Evolutionary conservation across 345 rosid genomes (phyloP), one percentile per base, ranked within the genome.

Genomic region (Eucalyptus lansdowneana): DNA sequence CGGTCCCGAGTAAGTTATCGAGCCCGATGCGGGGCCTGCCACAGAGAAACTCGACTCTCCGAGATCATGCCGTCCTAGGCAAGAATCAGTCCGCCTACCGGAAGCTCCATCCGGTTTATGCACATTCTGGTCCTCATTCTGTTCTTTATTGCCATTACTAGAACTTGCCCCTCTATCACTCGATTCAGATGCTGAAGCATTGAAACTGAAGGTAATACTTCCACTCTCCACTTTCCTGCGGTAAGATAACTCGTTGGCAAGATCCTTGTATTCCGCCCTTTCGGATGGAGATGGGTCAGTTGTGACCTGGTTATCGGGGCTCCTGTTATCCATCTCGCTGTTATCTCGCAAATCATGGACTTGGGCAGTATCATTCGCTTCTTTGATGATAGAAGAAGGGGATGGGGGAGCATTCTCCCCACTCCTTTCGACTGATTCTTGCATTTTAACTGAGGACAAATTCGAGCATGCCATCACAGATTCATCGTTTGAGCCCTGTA

Each of bases 21-120:
- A 93, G 69, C 99, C 96, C 13, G 95, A 93, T 81, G 93, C 34
- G 37, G 96, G 89, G 37, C 92, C 97, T 45, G 96, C 90, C 86
- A 34, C 91, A 6, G 98, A 95, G 93, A 97, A 97, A 91, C 98
- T 97, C 5, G 98, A 89, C 92, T 97, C 99, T n/a, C 98, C 96
- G 27, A 89, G 88, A 86, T 91, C 25, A 6, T 83, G 88, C 6
- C 92, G 91, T 90, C 91, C 89, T 24, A 34, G 92, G 76, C 91
- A 89, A 51, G 94, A 90, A 54, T 88, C 76, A 40, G 91, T 67
- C 54, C 88, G 92, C 25, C 91, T 88, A 22, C 88, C 31, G 10
- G 90, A 34, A 50, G 72, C 72, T 44, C 90, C 93, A 27, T 91
- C 93, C 11, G 49, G 86, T 89, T 76, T 89, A 72, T 89, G 87